Percentiles rank a stretch among this genome's conserved stretches.
phyloP scores from a whole-genome alignment of 2,329 filamentous ascomycete species.

The Exophiala calicioides region DNA sequence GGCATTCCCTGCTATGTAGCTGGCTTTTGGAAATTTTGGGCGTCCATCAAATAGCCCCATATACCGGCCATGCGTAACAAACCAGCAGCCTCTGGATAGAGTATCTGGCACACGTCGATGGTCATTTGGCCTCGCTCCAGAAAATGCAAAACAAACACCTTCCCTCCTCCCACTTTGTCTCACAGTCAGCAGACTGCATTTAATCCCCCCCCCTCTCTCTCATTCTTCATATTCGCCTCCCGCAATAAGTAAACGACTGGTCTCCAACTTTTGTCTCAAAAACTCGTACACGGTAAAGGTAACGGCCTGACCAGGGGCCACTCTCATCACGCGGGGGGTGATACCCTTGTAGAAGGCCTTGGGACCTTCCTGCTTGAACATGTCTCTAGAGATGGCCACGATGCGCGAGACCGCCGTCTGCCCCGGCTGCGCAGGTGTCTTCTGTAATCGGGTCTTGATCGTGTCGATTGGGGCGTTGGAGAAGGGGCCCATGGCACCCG shows the following conservation, averaged over 20 bases:
- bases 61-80: too few relatives aligned
- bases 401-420: constrained; percentile 81
- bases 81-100: too few relatives aligned
- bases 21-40: too few relatives aligned
- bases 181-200: too few relatives aligned
- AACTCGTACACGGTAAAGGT: constrained; percentile 76
- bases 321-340: constrained; percentile 94
- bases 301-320: constrained; percentile 88
- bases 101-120: background rate
- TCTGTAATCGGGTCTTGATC: constrained; percentile 96
- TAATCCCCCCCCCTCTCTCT: too few relatives aligned
- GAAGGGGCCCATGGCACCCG: constrained; percentile 91
- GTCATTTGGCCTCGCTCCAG: too few relatives aligned
- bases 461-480: constrained; percentile 98
- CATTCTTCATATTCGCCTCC: constrained; percentile 68
- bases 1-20: too few relatives aligned
- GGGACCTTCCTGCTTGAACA: constrained; percentile 92
- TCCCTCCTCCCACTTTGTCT: too few relatives aligned
- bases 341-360: constrained; percentile 99
- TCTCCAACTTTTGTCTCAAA: constrained; percentile 71
- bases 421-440: constrained; percentile 77
- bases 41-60: too few relatives aligned
- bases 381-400: constrained; percentile 72
- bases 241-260: constrained; percentile 60
- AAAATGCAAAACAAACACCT: too few relatives aligned